A percentile compares a stretch with the other conserved stretches of the same genome.
Evolutionary conservation across 2,329 filamentous ascomycete genomes (phyloP).

Genomic region (Calonectria montana): DNA sequence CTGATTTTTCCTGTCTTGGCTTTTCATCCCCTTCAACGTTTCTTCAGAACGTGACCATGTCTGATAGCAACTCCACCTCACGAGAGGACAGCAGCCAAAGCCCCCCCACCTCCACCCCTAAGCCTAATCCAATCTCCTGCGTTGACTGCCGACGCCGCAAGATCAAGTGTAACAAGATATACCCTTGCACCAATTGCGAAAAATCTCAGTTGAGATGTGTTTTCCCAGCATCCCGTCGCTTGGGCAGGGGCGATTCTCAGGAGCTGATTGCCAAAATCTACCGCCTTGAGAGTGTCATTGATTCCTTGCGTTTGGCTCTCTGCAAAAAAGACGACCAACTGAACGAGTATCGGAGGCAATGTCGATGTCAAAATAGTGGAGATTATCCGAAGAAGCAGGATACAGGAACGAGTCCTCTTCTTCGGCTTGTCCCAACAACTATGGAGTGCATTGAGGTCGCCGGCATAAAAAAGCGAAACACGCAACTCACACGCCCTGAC

Average conservation of each 20-base stretch:
- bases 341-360: neutral
- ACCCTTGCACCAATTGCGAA: neutral
- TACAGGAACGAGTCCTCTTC: neutral
- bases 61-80: neutral
- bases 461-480: neutral
- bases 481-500: neutral
- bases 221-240: neutral
- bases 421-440: neutral
- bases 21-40: neutral
- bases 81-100: neutral
- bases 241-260: neutral
- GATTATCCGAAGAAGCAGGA: neutral
- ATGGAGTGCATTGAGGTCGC: neutral
- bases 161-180: slow-evolving; percentile 1
- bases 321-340: neutral
- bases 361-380: neutral
- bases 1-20: neutral
- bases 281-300: neutral
- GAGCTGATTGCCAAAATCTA: neutral
- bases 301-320: neutral
- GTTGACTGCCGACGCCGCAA: neutral
- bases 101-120: neutral
- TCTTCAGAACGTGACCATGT: neutral
- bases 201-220: neutral
- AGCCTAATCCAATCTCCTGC: neutral